These are phyloP conservation scores for Ogataea henricii DNA, from an alignment of 805 yeast species.

Conservation along the genomic window DNA sequence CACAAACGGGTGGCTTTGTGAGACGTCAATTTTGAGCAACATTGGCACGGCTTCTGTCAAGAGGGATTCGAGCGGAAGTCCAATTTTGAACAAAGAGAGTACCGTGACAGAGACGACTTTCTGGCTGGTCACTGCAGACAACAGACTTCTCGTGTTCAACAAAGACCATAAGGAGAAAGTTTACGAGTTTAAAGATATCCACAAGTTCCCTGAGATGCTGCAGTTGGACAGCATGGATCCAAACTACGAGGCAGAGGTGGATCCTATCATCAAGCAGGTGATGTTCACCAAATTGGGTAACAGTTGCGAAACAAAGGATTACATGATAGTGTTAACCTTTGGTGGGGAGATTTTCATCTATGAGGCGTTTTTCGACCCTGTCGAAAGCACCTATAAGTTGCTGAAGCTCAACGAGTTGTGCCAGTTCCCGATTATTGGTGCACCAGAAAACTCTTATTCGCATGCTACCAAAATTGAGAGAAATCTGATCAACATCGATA, in stretches of 20 bases:
- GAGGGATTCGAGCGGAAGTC: conserved; percentile 27
- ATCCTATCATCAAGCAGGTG: conserved; percentile 72
- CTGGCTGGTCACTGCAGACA: conserved; percentile 75
- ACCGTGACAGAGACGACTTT: conserved; percentile 46
- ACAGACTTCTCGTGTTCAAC: conserved; percentile 65
- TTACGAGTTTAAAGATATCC: conserved; percentile 52
- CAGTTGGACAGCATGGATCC: conserved; percentile 51
- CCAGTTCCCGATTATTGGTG: conserved; percentile 62
- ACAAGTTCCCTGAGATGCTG: conserved; percentile 46
- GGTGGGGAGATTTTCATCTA: conserved; percentile 81
- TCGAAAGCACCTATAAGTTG: conserved; percentile 41
- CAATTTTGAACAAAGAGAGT: conserved; percentile 25
- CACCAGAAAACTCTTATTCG: conserved; percentile 76
- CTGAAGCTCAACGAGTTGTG: conserved; percentile 46
- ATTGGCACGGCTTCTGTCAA: conserved; percentile 35
- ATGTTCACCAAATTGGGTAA: conserved; percentile 69
- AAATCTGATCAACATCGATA: conserved; percentile 58
- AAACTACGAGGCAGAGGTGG: conserved; percentile 55
- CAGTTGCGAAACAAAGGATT: conserved; percentile 52
- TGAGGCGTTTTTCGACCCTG: conserved; percentile 49
- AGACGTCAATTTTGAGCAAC: conserved; percentile 48
- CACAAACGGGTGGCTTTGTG: conserved; percentile 67
- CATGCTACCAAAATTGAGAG: conserved; percentile 71
- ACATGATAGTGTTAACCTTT: conserved; percentile 68
- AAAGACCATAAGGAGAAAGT: conserved; percentile 56